Conservation (phyloP, 2,329 filamentous ascomycete species). For the Cryphonectria radicalis region DNA sequence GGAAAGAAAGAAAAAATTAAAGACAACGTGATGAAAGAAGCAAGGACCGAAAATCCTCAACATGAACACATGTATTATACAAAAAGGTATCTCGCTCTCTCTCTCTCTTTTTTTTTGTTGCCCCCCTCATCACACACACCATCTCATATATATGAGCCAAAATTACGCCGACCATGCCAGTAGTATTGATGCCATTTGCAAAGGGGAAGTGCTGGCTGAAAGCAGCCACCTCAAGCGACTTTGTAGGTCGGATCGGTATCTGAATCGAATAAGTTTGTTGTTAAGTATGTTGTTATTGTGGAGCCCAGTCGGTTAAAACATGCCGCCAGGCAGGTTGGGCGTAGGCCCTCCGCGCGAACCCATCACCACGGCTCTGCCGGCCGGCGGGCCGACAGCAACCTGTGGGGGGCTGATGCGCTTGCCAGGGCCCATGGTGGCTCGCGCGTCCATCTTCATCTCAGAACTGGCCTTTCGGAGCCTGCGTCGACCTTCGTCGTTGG, state of each 20-base stretch:
- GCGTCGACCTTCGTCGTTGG: conserved; percentile 47
- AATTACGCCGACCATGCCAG: conserved; percentile 21
- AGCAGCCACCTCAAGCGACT: conserved; percentile 20
- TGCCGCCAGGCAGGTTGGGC: conserved; percentile 40
- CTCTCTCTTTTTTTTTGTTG: conserved; percentile 30
- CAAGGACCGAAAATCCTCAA: conserved; percentile 1
- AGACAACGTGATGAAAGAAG: conserved; percentile 16
- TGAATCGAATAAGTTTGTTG: neutral
- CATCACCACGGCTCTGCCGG: conserved; percentile 41
- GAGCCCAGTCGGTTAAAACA: conserved; percentile 36
- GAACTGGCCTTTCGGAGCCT: conserved; percentile 49
- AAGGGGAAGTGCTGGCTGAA: conserved; percentile 16
- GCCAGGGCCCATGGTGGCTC: conserved; percentile 31
- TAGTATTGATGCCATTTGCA: conserved; percentile 11
- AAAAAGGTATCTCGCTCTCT: conserved; percentile 39
- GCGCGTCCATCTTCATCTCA: conserved; percentile 40
- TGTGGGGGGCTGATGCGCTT: conserved; percentile 36
- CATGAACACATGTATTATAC: conserved; percentile 30
- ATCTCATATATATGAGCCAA: conserved; percentile 30
- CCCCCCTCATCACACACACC: conserved; percentile 14
- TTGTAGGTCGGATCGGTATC: conserved; percentile 7
- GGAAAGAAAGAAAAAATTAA: conserved; percentile 22
- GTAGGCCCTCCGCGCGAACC: conserved; percentile 34
- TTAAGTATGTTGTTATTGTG: neutral
- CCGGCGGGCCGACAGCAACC: conserved; percentile 39